Base-by-base conservation (phyloP, 2,329 filamentous ascomycete species). In the Aureobasidium melanogenum region DNA sequence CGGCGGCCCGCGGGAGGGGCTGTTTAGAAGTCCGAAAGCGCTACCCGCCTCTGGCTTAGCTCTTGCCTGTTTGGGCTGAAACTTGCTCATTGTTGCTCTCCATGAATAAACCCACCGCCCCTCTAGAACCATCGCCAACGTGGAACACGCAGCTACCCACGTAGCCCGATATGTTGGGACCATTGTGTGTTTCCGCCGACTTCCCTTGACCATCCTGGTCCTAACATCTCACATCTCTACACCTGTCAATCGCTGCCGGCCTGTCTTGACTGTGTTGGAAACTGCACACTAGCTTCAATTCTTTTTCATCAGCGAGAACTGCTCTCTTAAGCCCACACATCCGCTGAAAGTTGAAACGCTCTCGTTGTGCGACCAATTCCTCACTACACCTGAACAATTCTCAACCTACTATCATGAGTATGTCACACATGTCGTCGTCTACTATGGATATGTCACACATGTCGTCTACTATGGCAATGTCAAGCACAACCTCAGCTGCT, bases 401-500 rank as follows among this genome's bases (percentile, higher is more conserved):
- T 12, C 9, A 15, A 34, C n/a, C n/a, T 22, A 32, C 30, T 55
- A 62, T 15, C 12, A 62, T 62, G 62, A 60, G 60, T 38, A 60
- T 59, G 51, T 51, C 50, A 22, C n/a, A n/a, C n/a, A n/a, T n/a
- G n/a, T n/a, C n/a, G 60, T 55, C 41, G 30, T 34, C 58, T 24
- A 48, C 38, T 26, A 62, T 62, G 28, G 28, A 30, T 30, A 32
- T 32, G 30, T 32, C 30, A 32, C 28, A 57, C 24, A 63, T 60
- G 60, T 55, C 41, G 30, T 34, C 58, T 24, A 48, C 38, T 26
- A 62, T 62, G 59, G 34, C 36, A 28, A 46, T 46, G 36, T 57
- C 58, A 52, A 61, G 47, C 52, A 22, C 59, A 28, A 34, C 57
- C 17, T 51, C 57, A 26, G 36, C 56, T 32, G 54, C 43, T 22